These are phyloP conservation scores for Phytophthora melonis DNA, from an alignment of 352 stramenopile genomes.

Conservation along the genomic window DNA sequence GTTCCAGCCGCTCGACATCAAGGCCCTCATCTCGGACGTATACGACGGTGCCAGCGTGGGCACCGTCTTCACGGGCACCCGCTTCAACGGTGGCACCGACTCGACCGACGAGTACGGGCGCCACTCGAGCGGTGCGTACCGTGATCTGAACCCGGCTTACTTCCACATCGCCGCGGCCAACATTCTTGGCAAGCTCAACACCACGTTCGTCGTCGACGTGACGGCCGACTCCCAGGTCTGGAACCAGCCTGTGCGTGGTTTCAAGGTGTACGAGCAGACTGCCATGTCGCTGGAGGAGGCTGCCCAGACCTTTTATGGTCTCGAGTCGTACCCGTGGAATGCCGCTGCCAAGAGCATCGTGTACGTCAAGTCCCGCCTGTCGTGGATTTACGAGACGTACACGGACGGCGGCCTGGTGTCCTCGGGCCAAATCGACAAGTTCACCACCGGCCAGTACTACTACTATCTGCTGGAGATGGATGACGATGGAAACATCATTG, in stretches of 20 bases:
- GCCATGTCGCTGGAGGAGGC: constrained; percentile 38
- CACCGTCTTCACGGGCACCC: constrained; percentile 52
- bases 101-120: constrained; percentile 42
- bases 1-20: constrained; percentile 61
- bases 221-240: constrained; percentile 50
- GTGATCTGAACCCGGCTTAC: constrained; percentile 54
- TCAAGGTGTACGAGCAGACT: constrained; percentile 42
- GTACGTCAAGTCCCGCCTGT: constrained; percentile 49
- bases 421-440: constrained; percentile 31
- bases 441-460: constrained; percentile 26
- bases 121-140: constrained; percentile 35
- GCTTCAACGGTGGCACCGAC: background rate
- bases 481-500: constrained; percentile 31
- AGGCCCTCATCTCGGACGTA: constrained; percentile 50
- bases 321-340: constrained; percentile 57
- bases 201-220: constrained; percentile 54
- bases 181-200: constrained; percentile 42
- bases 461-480: constrained; percentile 48
- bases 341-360: constrained; percentile 41
- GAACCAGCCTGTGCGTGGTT: constrained; percentile 63
- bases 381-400: constrained; percentile 51
- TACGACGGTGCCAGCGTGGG: constrained; percentile 45
- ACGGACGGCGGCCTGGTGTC: constrained; percentile 41
- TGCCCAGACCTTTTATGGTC: constrained; percentile 44
- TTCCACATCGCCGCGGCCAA: constrained; percentile 55